Conservation (phyloP, 2,329 filamentous ascomycete genomes). For the Tricladium varicosporioides region DNA sequence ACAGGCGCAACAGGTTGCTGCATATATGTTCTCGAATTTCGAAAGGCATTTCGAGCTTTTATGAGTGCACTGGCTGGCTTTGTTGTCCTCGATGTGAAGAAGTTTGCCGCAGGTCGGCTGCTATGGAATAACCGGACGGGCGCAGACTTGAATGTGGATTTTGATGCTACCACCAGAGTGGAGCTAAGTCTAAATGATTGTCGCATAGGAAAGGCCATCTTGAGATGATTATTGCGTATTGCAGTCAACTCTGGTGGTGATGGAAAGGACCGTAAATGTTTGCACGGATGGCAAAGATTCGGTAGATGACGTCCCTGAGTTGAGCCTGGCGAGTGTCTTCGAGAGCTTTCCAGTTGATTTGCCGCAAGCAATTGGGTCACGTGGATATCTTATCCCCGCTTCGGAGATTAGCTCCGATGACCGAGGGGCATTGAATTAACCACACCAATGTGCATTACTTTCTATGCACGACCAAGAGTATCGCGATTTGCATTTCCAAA, state of each 20-base stretch:
- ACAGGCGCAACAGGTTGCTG: constrained; percentile 22
- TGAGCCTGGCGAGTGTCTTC: background rate
- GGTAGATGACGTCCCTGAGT: background rate
- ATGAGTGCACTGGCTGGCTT: constrained; percentile 42
- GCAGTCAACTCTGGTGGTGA: constrained; percentile 4
- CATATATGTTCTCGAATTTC: constrained; percentile 35
- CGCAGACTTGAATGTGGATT: constrained; percentile 46
- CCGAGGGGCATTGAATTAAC: no score
- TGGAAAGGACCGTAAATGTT: background rate
- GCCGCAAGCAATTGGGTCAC: background rate
- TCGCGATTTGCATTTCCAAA: no score
- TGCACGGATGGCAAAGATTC: background rate
- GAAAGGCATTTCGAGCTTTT: constrained; percentile 59
- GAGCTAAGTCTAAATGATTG: constrained; percentile 62
- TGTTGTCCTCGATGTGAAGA: constrained; percentile 44
- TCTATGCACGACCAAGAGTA: no score
- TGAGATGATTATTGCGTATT: constrained; percentile 20
- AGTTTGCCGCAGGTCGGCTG: constrained; percentile 38
- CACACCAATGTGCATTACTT: no score
- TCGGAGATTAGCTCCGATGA: no score
- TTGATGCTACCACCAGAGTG: constrained; percentile 49
- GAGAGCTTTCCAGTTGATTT: background rate
- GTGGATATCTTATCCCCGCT: background rate
- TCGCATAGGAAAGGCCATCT: constrained; percentile 64
- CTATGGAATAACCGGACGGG: constrained; percentile 59